Conservation (phyloP, 352 stramenopile genomes). For the Detonula confervacea region DNA sequence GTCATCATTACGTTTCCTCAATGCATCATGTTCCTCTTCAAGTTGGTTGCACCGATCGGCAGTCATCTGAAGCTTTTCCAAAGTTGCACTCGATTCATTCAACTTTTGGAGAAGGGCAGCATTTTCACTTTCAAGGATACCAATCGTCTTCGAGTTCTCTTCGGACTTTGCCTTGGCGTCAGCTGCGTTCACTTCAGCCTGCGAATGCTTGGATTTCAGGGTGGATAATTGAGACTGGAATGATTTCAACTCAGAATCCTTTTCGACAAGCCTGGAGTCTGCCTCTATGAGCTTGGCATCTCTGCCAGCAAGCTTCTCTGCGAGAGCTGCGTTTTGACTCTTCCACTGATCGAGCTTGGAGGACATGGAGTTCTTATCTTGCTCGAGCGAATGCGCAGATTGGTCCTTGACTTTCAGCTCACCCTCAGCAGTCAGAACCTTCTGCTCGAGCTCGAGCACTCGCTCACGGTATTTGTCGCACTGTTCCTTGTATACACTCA, state of each 20-base stretch:
- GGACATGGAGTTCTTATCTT: constrained; percentile 31
- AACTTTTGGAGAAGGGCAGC: constrained; percentile 38
- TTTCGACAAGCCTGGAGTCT: constrained; percentile 16
- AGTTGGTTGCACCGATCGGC: constrained; percentile 28
- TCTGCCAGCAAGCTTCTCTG: constrained; percentile 13
- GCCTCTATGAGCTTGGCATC: constrained; percentile 17
- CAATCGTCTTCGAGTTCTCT: constrained; percentile 25
- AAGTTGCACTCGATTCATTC: constrained; percentile 16
- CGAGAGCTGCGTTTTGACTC: neutral
- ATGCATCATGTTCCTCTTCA: constrained; percentile 31
- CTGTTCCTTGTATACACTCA: constrained; percentile 51
- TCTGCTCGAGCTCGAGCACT: constrained; percentile 46
- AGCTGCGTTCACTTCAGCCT: constrained; percentile 19
- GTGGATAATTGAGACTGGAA: constrained; percentile 32
- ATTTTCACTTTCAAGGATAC: constrained; percentile 52
- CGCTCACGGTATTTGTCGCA: constrained; percentile 52
- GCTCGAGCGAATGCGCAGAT: constrained; percentile 24
- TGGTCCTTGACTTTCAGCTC: constrained; percentile 35
- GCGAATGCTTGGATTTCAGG: constrained; percentile 29
- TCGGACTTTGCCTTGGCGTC: constrained; percentile 21
- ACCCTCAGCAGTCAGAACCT: constrained; percentile 39
- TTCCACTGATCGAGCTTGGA: constrained; percentile 15
- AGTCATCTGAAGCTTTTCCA: constrained; percentile 44
- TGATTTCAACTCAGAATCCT: constrained; percentile 18
- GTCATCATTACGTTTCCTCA: constrained; percentile 55